These are phyloP conservation scores for Coccinonectria pachysandricola DNA, from an alignment of 2,329 filamentous ascomycete genomes.

Conservation along the genomic window DNA sequence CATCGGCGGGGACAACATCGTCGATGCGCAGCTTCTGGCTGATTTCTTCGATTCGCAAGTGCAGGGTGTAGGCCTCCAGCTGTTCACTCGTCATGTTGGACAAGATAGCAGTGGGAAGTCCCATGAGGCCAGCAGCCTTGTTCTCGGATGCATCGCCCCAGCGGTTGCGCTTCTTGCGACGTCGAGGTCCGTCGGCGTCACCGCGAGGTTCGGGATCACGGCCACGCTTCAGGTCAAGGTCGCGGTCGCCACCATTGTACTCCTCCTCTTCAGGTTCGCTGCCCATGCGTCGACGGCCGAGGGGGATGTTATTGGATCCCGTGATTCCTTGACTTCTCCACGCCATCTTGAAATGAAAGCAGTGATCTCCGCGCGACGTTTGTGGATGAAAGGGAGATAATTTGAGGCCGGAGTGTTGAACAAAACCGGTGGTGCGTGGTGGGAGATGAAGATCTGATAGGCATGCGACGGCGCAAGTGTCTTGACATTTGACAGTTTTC, in stretches of 20 bases:
- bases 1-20: slow-evolving; percentile 94
- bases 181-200: slow-evolving; percentile 65
- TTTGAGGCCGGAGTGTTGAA: too few relatives aligned
- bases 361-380: too few relatives aligned
- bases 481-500: too few relatives aligned
- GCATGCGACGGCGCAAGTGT: too few relatives aligned
- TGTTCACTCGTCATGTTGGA: slow-evolving; percentile 98
- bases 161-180: slow-evolving; percentile 95
- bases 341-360: slow-evolving; percentile 51
- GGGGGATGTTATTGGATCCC: slow-evolving; percentile 93
- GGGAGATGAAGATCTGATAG: too few relatives aligned
- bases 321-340: slow-evolving; percentile 78
- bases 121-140: slow-evolving; percentile 97
- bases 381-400: slow-evolving; percentile 2
- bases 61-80: slow-evolving; percentile 91
- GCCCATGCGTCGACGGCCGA: slow-evolving; percentile 76
- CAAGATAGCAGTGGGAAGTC: slow-evolving; percentile 88
- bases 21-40: slow-evolving; percentile 98
- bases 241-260: slow-evolving; percentile 21
- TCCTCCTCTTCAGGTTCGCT: slow-evolving; percentile 39
- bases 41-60: slow-evolving; percentile 96
- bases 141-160: slow-evolving; percentile 98
- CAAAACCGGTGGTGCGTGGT: too few relatives aligned
- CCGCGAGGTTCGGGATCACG: slow-evolving; percentile 76
- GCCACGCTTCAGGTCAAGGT: slow-evolving; percentile 66